Base-by-base conservation (phyloP, 192 early-diverging fungal species). In the Coemansia sp. region DNA sequence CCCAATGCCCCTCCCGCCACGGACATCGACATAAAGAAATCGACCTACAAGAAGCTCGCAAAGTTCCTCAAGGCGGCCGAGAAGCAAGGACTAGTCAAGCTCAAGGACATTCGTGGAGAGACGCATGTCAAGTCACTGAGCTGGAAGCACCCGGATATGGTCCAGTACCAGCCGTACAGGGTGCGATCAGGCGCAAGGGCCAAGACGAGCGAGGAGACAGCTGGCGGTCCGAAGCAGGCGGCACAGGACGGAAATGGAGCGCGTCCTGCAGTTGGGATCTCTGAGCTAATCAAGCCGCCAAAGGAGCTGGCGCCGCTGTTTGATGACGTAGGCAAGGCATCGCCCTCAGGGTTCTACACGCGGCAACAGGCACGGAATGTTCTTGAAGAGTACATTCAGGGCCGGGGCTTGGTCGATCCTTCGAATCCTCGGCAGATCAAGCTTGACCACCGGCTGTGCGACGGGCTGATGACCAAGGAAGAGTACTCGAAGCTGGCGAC, bases 21-120 rank as follows among this genome's bases (percentile, higher is more conserved):
- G 2, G 76, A 78, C 23, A 57, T 91, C 7, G 93, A 96, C 42
- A 78, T 96, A 20, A 91, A 89, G 62, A 81, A 84, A 39, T 89
- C 90, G 5, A 78, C 76, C 21, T 86, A 81, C 73, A 96, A 96
- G 64, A 93, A 94, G 67, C 48, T 87, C 23, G 75, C 80, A 50
- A 96, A 93, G 61, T 93, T 93, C 60, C 64, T 93, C 43, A 96
- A 93, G 51, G 80, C 72, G 10, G 85, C 84, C 55, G 93, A 96
- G 38, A 96, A 96, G 63, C 69, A 73, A 20, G 93, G 88, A 17
- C 47, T 86, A 10, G 44, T 93, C 20, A 88, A 90, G 60, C 66
- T 87, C 14, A 96, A 94, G 60, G 93, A 91, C 22, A 69, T 76
- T 19, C 69, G 69, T 11, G 69, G 69, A 5, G 69, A 73, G 23